Conservation (phyloP, 306 rosid genomes). For the Hylodesmum podocarpum region DNA sequence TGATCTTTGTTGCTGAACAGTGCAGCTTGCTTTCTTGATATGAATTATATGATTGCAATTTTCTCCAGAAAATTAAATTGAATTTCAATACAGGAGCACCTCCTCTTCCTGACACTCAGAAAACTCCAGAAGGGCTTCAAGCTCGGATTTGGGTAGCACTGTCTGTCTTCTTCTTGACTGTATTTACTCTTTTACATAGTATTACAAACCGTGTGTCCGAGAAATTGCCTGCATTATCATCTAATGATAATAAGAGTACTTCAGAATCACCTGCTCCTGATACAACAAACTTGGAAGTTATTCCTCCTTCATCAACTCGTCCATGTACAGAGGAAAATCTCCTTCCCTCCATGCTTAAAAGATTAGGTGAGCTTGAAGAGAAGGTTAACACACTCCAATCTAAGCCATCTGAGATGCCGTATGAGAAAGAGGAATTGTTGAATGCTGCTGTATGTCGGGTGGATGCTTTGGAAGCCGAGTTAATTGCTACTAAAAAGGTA, state of each 20-base stretch:
- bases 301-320: slow-evolving; percentile 49
- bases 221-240: slow-evolving; percentile 50
- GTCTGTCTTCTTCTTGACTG: slow-evolving; percentile 67
- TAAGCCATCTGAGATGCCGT: slow-evolving; percentile 93
- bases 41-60: slow-evolving; percentile 17
- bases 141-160: slow-evolving; percentile 60
- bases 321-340: slow-evolving; percentile 51
- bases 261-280: slow-evolving; percentile 34
- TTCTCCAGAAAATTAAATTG: background rate
- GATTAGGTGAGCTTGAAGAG: slow-evolving; percentile 87
- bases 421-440: slow-evolving; percentile 87
- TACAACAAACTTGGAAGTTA: slow-evolving; percentile 41
- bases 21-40: slow-evolving; percentile 12
- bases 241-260: slow-evolving; percentile 41
- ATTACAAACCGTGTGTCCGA: slow-evolving; percentile 46
- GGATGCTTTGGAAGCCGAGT: slow-evolving; percentile 98
- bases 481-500: slow-evolving; percentile 96
- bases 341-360: slow-evolving; percentile 62
- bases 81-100: slow-evolving; percentile 53
- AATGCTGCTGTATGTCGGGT: slow-evolving; percentile 98
- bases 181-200: slow-evolving; percentile 51
- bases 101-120: slow-evolving; percentile 38
- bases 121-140: slow-evolving; percentile 53
- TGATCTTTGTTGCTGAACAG: background rate
- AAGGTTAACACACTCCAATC: slow-evolving; percentile 84